Evolutionary conservation across 2,329 filamentous ascomycete genomes (phyloP).

Genomic region (Penicillium glabrum): DNA sequence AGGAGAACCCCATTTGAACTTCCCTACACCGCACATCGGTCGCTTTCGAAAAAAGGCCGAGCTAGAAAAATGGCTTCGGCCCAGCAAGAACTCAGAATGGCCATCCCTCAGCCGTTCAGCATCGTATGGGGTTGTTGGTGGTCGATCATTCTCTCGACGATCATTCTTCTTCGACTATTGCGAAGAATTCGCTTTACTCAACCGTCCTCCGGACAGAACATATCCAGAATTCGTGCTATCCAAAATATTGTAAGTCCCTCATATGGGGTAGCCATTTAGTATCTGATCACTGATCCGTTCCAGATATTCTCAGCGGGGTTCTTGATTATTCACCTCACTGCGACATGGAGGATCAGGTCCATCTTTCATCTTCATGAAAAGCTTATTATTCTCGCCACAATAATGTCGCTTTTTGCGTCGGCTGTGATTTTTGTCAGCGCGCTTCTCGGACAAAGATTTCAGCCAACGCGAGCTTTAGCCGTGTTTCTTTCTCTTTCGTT

Average conservation of each 20-base stretch:
- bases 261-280: not conserved
- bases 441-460: not conserved
- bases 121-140: not conserved
- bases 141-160: not conserved
- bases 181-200: not conserved
- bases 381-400: not conserved
- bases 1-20: too few relatives aligned
- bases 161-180: not conserved
- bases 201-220: not conserved
- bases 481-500: not conserved
- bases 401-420: not conserved
- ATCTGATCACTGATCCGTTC: not conserved
- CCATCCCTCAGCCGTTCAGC: not conserved
- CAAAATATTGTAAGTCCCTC: not conserved
- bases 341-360: not conserved
- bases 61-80: too few relatives aligned
- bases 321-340: not conserved
- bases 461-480: not conserved
- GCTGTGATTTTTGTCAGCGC: not conserved
- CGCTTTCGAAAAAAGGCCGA: too few relatives aligned
- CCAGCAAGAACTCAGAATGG: not conserved
- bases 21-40: too few relatives aligned
- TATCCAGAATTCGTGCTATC: not conserved
- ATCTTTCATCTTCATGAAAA: not conserved
- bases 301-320: not conserved